Evolutionary conservation across 768 basidiomycete species (phyloP), one percentile per base, ranked within the genome.

Genomic region (Grammothele lineata): DNA sequence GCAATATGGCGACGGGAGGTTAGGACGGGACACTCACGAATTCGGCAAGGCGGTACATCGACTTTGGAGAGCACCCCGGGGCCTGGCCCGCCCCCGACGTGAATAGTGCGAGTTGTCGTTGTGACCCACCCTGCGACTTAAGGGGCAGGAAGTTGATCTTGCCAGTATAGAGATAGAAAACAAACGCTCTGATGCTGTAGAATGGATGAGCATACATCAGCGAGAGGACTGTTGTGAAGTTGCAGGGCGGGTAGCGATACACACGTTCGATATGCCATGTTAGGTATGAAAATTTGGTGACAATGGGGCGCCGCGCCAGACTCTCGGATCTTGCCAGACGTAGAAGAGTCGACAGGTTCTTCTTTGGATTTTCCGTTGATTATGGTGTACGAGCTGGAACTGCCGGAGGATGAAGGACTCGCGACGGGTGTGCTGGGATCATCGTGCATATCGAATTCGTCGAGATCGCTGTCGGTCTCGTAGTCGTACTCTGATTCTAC

Each of bases 151-250:
- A 74, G 22, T 45, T 50, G 30, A 66, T 35, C 23, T 66, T 61
- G 17, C 56, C 53, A 1, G 69, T 72, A 45, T 71, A 71, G 3
- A 74, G 59, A 46, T 70, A 73, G 40, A 66, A 67, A 6, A 74
- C 17, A 12, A 71, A 56, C 1, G 68, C 62, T 43, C 66, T 30
- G 27, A 30, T 7, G 14, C 27, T 30, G 27, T 7, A 30, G 14
- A 14, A 30, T 30, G n/a, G n/a, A 30, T 30, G 8, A 30, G 27
- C 14, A 30, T n/a, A n/a, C n/a, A n/a, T 30, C 27, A 14, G 7
- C 27, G 14, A 30, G 27, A 14, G 40, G 23, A 3, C 44, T 26
- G 38, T 33, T n/a, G n/a, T n/a, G n/a, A n/a, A n/a, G n/a, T n/a
- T n/a, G n/a, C n/a, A n/a, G n/a, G n/a, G 11, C 19, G 19, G 17